Percentiles rank a stretch among this genome's conserved stretches.
Conservation (phyloP, 805 yeast genomes). For the Starmerella tilneyi region DNA sequence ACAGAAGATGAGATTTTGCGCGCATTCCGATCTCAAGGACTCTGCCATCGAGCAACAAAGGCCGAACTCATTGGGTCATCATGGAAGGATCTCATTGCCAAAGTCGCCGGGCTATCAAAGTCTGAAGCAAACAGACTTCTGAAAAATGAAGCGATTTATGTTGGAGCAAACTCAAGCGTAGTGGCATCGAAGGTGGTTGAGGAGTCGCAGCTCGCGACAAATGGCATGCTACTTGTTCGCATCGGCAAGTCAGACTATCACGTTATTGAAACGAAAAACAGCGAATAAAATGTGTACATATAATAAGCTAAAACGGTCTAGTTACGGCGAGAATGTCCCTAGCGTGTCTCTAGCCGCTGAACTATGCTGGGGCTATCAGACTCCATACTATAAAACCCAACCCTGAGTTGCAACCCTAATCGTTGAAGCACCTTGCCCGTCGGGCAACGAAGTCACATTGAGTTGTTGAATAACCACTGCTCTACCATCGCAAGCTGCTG, state of each 20-base stretch:
- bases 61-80: conserved; percentile 34
- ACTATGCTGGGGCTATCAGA: no score
- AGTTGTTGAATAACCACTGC: neutral
- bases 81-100: conserved; percentile 45
- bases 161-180: conserved; percentile 49
- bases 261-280: conserved; percentile 25
- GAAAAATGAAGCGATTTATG: conserved; percentile 60
- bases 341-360: no score
- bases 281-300: neutral
- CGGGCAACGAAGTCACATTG: neutral
- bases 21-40: conserved; percentile 51
- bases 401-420: no score
- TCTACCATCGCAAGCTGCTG: no score
- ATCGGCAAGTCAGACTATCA: conserved; percentile 52
- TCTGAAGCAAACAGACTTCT: conserved; percentile 54
- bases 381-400: no score
- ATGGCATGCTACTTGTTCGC: conserved; percentile 51
- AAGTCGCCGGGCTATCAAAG: conserved; percentile 34
- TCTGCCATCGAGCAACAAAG: conserved; percentile 36
- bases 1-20: conserved; percentile 37
- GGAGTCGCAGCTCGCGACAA: conserved; percentile 41
- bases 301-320: neutral
- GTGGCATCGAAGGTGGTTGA: conserved; percentile 43
- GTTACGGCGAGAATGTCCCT: neutral
- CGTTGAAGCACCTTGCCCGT: no score